Evolutionary conservation across 129 eudicot species (phyloP), one percentile per base, ranked within the genome.

Genomic region (Flaveria robusta): DNA sequence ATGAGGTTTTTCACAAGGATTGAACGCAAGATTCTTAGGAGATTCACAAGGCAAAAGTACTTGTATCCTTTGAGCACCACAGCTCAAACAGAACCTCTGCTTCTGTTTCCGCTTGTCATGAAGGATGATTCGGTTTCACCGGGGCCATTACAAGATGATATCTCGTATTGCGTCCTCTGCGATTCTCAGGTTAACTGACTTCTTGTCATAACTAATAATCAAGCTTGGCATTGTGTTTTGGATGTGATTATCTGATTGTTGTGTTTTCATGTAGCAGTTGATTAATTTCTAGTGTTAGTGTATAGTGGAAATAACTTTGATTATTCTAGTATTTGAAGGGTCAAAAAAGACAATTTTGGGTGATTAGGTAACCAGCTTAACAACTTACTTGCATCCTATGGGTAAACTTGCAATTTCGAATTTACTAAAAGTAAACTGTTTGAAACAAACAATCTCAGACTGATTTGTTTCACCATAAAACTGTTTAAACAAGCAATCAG

Each of bases 91-190:
- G 93, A 93, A 74, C 93, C 96, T 23, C 84, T 91, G 67, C 81
- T 93, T 66, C 96, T 95, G 45, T 93, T 93, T 66, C 98, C 98
- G 18, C 93, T 93, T 65, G 86, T 90, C 23, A 81, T 85, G 23
- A 88, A 85, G 72, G 96, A 90, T 51, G 98, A 93, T 83, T 81
- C 89, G 2, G 54, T 83, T 66, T 67, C 88, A 6, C 87, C 88
- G 0, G 88, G 86, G 69, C 88, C 86, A 9, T 64, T 82, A 74
- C 84, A 83, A 67, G 89, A 87, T 9, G 97, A 91, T 34, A 76
- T 88, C 77, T 93, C 98, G 3, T 91, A 88, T 81, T 93, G 98
- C 62, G 72, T 87, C 67, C 88, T 88, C 14, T 93, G 98, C 68
- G 88, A 93, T 73, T 82, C 83, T 78, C 91, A 92, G 97, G 97